These are phyloP conservation scores for Metarhizium brunneum DNA, from an alignment of 2,329 filamentous ascomycete genomes.

Conservation along the genomic window DNA sequence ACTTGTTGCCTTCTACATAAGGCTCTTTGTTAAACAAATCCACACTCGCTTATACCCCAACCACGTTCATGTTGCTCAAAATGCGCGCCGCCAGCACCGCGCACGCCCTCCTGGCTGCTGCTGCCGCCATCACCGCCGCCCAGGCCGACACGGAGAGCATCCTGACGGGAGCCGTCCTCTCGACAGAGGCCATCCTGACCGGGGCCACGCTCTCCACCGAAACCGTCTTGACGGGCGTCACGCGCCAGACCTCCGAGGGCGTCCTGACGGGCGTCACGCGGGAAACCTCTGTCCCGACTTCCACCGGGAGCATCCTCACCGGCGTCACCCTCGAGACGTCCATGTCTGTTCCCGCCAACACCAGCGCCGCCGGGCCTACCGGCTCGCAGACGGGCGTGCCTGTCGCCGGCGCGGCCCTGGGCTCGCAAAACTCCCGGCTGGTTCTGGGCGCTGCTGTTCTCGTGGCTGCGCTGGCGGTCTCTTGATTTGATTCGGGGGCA, in stretches of 20 bases:
- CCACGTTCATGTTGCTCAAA: no score
- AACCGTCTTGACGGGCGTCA: neutral
- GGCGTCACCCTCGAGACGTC: neutral
- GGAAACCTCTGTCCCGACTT: neutral
- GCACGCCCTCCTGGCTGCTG: no score
- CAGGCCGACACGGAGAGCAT: neutral
- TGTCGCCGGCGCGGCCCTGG: neutral
- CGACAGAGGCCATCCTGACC: neutral
- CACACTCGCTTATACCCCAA: no score
- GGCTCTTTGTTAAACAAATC: no score
- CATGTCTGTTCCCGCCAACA: neutral
- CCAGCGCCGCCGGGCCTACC: neutral
- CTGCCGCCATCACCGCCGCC: no score
- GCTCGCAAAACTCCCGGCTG: neutral
- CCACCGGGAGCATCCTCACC: slow-evolving; percentile 1
- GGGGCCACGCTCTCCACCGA: neutral
- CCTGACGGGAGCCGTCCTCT: neutral
- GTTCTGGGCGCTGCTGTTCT: neutral
- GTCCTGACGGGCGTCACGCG: neutral
- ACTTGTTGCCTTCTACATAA: no score
- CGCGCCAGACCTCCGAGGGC: neutral
- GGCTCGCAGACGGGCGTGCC: neutral
- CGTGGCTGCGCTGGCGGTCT: neutral
- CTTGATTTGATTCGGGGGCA: no score
- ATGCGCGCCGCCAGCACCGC: no score